Conservation (phyloP, 306 rosid species). For the Prunus campanulata region DNA sequence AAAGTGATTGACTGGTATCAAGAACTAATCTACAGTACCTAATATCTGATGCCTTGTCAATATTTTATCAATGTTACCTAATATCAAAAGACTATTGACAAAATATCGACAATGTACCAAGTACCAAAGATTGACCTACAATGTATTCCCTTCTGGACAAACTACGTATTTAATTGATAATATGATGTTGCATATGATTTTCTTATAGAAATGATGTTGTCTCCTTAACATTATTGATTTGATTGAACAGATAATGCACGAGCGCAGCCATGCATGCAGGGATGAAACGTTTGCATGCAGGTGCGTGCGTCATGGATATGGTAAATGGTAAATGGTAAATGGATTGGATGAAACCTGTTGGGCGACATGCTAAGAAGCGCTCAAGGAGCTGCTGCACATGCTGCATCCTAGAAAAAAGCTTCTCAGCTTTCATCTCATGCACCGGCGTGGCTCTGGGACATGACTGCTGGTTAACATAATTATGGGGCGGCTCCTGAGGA, state of each 20-base stretch:
- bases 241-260: not conserved
- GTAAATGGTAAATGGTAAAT: too few relatives aligned
- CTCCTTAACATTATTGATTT: too few relatives aligned
- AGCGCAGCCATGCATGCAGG: not conserved
- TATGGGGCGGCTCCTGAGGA: conserved; percentile 8
- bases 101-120: not conserved
- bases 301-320: too few relatives aligned
- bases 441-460: conserved; percentile 54
- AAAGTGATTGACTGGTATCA: not conserved
- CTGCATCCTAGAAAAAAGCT: conserved; percentile 62
- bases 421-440: conserved; percentile 58
- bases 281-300: not conserved
- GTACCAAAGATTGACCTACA: not conserved
- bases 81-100: not conserved
- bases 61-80: not conserved
- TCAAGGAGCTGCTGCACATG: conserved; percentile 84
- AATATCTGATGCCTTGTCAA: not conserved
- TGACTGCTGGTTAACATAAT: not conserved
- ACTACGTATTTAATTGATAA: not conserved
- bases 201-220: not conserved
- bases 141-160: not conserved
- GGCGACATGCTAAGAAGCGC: conserved; percentile 86
- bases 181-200: not conserved
- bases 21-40: not conserved
- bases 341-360: conserved; percentile 56